Base-by-base conservation (phyloP, 192 early-diverging fungal genomes). In the Coemansia aciculifera region DNA sequence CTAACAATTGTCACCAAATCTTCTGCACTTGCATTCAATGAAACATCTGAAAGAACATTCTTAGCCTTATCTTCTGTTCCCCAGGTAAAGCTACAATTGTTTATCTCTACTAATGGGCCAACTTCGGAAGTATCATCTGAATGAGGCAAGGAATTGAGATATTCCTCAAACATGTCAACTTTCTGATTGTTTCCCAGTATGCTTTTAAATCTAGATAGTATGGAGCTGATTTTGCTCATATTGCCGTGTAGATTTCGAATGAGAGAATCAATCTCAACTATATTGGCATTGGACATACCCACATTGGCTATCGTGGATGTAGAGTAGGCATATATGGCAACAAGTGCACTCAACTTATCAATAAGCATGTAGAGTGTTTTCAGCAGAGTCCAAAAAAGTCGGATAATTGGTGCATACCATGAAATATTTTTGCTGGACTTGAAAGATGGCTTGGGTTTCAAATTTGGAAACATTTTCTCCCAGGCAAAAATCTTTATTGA, bases 1-100 rank as follows among this genome's bases (percentile, higher is more conserved):
- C 90, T 88, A 29, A 86, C 75, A 17, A 91, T 77, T 3, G 84
- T 78, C 7, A 87, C 80, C 6, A 91, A 72, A 40, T 68, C 67
- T 4, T 86, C 86, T 5, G 68, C 60, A 2, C 21, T 19, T 5
- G 51, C 62, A 9, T 23, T 46, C 12, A 81, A 32, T 0, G 68
- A 37, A 5, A 72, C 52, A 39, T 68, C 59, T 4, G 61, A 24
- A 3, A 76, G 54, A n/a, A 74, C 64, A 3, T 56, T 56, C 15
- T 46, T 46, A 3, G 39, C 5, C 1, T 11, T 19, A 11, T 44
- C 3, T 6, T 42, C 49, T 13, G 27, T 61, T 17, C 40, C 61
- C 54, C 69, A 49, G 10, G 54, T 42, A 52, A 80, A 80, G 31
- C 56, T 62, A 59, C 69, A 75, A 10, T 8, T 24, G 1, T 66